Evolutionary conservation across 73 alveolate genomes (phyloP), one percentile per base, ranked within the genome.

Genomic region (Paramecium sonneborni): DNA sequence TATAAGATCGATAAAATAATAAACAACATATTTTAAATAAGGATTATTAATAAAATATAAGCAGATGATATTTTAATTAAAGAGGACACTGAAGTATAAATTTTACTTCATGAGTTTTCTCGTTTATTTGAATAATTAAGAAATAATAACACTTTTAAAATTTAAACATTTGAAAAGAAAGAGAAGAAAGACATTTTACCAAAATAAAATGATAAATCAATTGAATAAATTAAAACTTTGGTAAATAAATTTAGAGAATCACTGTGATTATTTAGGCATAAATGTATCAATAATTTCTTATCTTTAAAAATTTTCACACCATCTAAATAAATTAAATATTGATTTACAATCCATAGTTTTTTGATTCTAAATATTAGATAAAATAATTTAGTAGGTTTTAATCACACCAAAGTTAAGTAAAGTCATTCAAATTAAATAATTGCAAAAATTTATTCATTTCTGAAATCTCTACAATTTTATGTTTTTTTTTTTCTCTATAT

Each of bases 61-160:
- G 90, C 72, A 3, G 90, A 79, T 79, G 76, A 79, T 79, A 79
- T 79, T 43, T 79, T 79, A 44, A 44, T 79, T 3, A 79, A 79
- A 41, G 90, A 43, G 24, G 90, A 79, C 11, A 79, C 90, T 30
- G 90, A 79, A 15, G 76, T 44, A 0, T 23, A 39, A 79, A 34
- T 15, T 10, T 20, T 41, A 38, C 6, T 76, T 0, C 38, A 76
- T 76, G 90, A 79, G 18, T 79, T 79, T 79, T 23, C 38, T n/a
- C 44, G 90, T 3, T 79, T 79, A 20, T 43, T 79, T 24, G 74
- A 79, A 79, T 14, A 23, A 44, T 46, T 79, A 39, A 79, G 55
- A 46, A 21, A 79, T 39, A 46, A 8, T n/a, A 79, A 79, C n/a
- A 43, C 34, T 14, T 79, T 79, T 79, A 79, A 43, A 11, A 44